Base-by-base conservation (phyloP, 2,329 filamentous ascomycete genomes). In the Fusarium sterilihyphosum region DNA sequence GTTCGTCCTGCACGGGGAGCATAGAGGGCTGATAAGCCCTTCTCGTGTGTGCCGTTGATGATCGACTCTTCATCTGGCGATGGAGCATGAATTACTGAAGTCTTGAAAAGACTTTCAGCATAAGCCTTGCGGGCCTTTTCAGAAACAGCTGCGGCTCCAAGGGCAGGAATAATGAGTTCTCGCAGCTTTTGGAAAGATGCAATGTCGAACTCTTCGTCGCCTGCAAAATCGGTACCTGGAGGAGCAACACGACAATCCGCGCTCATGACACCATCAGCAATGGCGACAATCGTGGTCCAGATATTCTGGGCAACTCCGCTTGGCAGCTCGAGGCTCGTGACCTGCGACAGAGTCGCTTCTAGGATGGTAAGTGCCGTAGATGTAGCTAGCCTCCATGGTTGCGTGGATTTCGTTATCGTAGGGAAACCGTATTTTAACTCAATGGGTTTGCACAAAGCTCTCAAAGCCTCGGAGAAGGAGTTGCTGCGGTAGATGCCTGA, bases 131-230 rank as follows among this genome's bases (percentile, higher is more conserved):
- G 90, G 7, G 92, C 90, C 71, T 86, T 85, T 73, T 95, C 92
- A 2, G 91, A 86, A 12, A 98, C 88, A 5, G 85, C 83, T 11
- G 88, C 80, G 0, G 90, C 88, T 5, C 95, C 93, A 0, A 98
- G 87, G 5, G 89, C 85, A 0, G 94, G 92, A 9, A 94, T 92
- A 46, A 97, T 91, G 40, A 98, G 86, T 16, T 89, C 86, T 44
- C 91, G 89, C 2, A 98, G 85, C 56, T 88, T 87, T 37, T 84
- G 84, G 80, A 98, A 97, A 1, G 93, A 92, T 3, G 84, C 78
- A 24, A 97, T 93, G 80, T 99, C 96, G 78, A 97, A 97, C 4
- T 86, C 82, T 82, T 98, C 92, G 78, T 99, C 96, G 14, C 86
- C 85, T 7, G 84, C 81, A 41, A 95, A 86, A 68, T 87, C 82